Base-by-base conservation (phyloP, 331 rosid genomes). In the Pyrus hybrid region DNA sequence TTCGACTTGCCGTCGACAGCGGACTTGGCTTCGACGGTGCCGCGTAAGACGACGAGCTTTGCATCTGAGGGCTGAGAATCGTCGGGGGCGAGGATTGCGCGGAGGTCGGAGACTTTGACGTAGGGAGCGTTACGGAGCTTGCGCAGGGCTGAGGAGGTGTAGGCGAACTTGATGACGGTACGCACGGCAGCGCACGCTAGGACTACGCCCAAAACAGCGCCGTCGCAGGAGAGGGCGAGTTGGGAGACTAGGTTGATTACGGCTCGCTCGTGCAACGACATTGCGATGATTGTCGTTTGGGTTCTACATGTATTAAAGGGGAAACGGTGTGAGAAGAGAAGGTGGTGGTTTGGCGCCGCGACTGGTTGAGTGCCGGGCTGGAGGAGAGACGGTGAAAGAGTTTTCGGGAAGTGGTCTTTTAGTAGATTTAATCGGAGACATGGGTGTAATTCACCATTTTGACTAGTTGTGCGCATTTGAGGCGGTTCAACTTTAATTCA, bases 191-290 rank as follows among this genome's bases (percentile, higher is more conserved):
- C 88, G 83, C 81, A 87, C 63, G 98, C 95, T 14, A 90, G 64
- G 73, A 90, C 86, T 5, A 84, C 60, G n/a, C 98, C 98, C 41
- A 91, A 81, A 81, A 90, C 84, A 81, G 98, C 98, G 54, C 98
- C 98, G 83, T 93, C 97, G 65, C 81, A 83, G 71, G 96, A 93
- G 23, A 93, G 77, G 21, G 88, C 93, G 12, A 94, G 75, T 20
- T 88, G 92, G 10, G 95, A 83, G 51, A 91, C 58, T 16, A 94
- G 85, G 25, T 96, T 87, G 2, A 71, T 78, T 6, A 93, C 64
- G 80, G 88, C 94, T 77, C 85, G 97, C 3, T 94, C 97, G 70
- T 83, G 89, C 23, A 91, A 83, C 22, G 96, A 86, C 98, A 93
- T 91, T 45, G 73, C 10, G 28, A 25, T 5, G 76, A 57, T 62